These are phyloP conservation scores for Bolboschoenoplectus hybrid DNA, from an alignment of 202 grass and related monocot species.

Conservation along the genomic window DNA sequence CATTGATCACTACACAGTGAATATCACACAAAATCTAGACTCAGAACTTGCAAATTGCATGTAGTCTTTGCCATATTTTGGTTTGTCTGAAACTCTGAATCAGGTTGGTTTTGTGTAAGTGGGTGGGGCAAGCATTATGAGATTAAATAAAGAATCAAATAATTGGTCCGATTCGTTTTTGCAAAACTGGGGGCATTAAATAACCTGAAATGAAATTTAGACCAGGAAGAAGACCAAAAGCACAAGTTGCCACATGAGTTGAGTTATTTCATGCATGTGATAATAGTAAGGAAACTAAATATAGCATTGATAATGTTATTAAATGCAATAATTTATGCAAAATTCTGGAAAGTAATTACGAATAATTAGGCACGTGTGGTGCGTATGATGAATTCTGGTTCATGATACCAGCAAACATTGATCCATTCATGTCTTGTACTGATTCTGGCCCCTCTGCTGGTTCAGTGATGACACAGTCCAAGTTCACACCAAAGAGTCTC, in stretches of 20 bases:
- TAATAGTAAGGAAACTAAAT: not conserved
- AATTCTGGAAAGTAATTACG: conserved; percentile 47
- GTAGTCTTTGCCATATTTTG: conserved; percentile 31
- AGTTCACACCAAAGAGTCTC: conserved; percentile 88
- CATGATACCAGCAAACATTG: conserved; percentile 49
- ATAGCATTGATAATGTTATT: not conserved
- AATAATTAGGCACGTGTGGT: conserved; percentile 50
- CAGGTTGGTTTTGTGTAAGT: conserved; percentile 16
- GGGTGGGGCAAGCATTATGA: conserved; percentile 24
- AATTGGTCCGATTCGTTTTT: conserved; percentile 22
- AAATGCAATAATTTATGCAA: conserved; percentile 20
- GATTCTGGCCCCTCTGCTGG: conserved; percentile 46
- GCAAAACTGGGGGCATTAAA: not conserved
- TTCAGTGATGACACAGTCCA: conserved; percentile 68
- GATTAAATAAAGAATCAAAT: conserved; percentile 33
- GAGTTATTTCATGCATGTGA: conserved; percentile 40
- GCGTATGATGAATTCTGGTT: conserved; percentile 55
- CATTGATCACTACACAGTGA: not conserved
- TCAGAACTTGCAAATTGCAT: not conserved
- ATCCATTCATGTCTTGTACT: conserved; percentile 30
- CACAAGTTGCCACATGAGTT: conserved; percentile 27
- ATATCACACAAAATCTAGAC: not conserved
- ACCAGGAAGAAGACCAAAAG: conserved; percentile 9
- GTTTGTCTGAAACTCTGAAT: conserved; percentile 31
- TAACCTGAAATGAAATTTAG: conserved; percentile 14